A percentile compares a stretch with the other conserved stretches of the same genome.
phyloP scores from a whole-genome alignment of 352 stramenopile genomes.

The Blastocystis sp. region DNA sequence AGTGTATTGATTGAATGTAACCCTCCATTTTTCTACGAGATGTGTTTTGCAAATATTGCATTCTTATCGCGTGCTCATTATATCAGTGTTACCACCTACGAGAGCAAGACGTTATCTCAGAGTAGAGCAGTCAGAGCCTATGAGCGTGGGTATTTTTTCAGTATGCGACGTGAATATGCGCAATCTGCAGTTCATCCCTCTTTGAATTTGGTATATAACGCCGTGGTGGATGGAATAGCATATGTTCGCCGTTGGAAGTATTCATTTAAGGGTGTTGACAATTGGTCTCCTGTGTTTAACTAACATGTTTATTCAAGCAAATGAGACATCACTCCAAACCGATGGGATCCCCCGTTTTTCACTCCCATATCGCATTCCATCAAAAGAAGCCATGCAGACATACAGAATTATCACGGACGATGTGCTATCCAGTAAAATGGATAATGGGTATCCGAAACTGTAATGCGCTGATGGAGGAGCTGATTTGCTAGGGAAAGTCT shows the following conservation, averaged over 20 bases:
- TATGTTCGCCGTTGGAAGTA: neutral
- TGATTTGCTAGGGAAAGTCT: neutral
- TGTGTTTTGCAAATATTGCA: neutral
- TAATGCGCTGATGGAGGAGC: neutral
- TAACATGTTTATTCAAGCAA: neutral
- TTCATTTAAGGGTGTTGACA: neutral
- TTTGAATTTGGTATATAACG: neutral
- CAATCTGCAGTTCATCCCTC: neutral
- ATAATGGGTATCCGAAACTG: neutral
- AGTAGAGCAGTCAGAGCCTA: neutral
- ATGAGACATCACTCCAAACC: neutral
- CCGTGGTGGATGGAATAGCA: neutral
- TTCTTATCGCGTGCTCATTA: neutral
- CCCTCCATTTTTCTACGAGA: neutral
- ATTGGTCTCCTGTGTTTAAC: neutral
- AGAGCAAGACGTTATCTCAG: neutral
- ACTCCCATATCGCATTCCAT: neutral
- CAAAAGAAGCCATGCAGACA: neutral
- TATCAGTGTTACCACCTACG: neutral
- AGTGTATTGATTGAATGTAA: conserved; percentile 25
- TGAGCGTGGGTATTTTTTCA: neutral
- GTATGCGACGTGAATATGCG: neutral
- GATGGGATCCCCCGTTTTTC: neutral
- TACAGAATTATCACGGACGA: conserved; percentile 23
- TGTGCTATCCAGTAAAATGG: neutral